phyloP scores from a whole-genome alignment of 805 yeast species.

The Maudiozyma bulderi region DNA sequence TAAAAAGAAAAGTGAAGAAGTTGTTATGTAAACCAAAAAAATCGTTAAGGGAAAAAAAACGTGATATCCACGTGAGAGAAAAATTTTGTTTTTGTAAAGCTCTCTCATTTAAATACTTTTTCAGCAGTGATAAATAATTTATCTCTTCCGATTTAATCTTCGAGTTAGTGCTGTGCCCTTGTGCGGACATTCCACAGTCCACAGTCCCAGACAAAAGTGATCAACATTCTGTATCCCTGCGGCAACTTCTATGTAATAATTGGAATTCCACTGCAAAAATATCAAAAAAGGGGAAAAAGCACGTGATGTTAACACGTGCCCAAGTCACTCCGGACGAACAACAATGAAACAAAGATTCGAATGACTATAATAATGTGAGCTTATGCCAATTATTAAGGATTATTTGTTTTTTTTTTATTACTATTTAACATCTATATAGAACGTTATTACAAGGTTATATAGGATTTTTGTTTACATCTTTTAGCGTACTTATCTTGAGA shows the following conservation, averaged over 20 bases:
- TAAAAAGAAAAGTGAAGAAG: background rate
- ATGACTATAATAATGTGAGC: background rate
- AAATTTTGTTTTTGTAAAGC: background rate
- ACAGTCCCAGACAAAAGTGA: background rate
- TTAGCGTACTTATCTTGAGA: conserved; percentile 4
- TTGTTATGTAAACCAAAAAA: background rate
- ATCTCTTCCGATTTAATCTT: background rate
- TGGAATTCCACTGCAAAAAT: background rate
- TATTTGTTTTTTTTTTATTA: too few relatives aligned
- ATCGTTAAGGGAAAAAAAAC: conserved; percentile 7
- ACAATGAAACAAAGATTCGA: too few relatives aligned
- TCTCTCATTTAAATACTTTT: background rate
- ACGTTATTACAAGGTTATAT: background rate
- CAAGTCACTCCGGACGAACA: background rate
- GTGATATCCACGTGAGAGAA: conserved; percentile 27
- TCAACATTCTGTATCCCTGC: background rate
- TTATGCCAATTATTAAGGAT: too few relatives aligned
- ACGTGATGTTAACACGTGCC: background rate
- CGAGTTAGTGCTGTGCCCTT: background rate
- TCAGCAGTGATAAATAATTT: background rate
- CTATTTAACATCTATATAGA: background rate
- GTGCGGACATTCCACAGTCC: too few relatives aligned
- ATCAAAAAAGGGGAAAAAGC: background rate
- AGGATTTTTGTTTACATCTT: background rate
- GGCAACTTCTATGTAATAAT: background rate